phyloP scores from a whole-genome alignment of 2,329 filamentous ascomycete genomes.

The Cordyceps fumosorosea region DNA sequence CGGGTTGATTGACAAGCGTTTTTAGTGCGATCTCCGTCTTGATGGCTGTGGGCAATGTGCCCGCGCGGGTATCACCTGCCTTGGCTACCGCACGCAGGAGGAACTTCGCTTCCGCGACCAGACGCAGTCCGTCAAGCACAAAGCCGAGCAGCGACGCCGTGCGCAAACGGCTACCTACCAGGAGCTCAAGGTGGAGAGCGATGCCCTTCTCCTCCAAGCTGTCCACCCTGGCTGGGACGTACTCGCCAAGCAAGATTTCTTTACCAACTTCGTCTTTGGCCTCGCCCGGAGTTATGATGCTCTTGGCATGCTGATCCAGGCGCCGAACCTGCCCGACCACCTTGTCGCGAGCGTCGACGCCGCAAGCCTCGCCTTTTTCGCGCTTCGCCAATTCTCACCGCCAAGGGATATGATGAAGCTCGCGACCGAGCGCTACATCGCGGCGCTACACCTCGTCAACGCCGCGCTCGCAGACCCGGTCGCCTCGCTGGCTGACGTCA shows the following conservation, averaged over 20 bases:
- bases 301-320: slow-evolving; percentile 16
- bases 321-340: slow-evolving; percentile 10
- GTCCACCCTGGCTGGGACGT: slow-evolving; percentile 16
- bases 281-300: slow-evolving; percentile 19
- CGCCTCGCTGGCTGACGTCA: slow-evolving; percentile 13
- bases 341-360: slow-evolving; percentile 21
- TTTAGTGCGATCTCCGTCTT: slow-evolving; percentile 19
- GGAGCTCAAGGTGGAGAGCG: neutral
- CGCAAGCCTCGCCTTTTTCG: slow-evolving; percentile 19
- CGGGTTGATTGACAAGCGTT: neutral
- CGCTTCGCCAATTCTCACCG: slow-evolving; percentile 1
- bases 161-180: neutral
- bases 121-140: slow-evolving; percentile 16
- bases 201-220: neutral
- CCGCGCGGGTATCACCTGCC: slow-evolving; percentile 19
- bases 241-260: slow-evolving; percentile 19
- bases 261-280: slow-evolving; percentile 19
- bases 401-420: neutral
- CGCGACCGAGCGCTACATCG: slow-evolving; percentile 4
- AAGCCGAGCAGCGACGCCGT: neutral
- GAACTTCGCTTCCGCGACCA: slow-evolving; percentile 21
- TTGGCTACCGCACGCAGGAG: slow-evolving; percentile 20
- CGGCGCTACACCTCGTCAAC: slow-evolving; percentile 3
- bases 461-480: slow-evolving; percentile 2
- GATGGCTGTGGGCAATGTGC: slow-evolving; percentile 21